Evolutionary conservation across 1,139 yeast genomes (phyloP).

Genomic region (Taphrina flavorubra): DNA sequence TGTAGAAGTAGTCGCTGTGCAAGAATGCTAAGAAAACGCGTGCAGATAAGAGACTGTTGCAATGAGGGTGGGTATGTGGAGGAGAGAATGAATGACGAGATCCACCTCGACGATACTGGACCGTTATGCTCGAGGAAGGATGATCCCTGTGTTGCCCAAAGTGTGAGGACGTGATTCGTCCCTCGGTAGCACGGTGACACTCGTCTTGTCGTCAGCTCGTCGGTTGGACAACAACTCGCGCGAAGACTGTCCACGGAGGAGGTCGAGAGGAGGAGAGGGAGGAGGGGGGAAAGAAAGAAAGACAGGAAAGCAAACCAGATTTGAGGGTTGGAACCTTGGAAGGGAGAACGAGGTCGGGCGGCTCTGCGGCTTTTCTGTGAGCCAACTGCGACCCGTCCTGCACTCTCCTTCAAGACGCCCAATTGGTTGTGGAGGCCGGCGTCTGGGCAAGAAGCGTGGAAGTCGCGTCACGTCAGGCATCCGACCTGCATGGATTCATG

Average conservation of each 20-base stretch:
- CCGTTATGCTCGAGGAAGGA: not conserved
- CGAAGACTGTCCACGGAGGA: slow-evolving; percentile 10
- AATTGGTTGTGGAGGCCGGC: too few relatives aligned
- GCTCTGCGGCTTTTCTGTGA: too few relatives aligned
- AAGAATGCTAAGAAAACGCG: slow-evolving; percentile 17
- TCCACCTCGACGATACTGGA: slow-evolving; percentile 5
- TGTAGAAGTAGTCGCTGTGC: not conserved
- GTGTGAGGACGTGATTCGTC: not conserved
- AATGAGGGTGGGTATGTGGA: slow-evolving; percentile 12
- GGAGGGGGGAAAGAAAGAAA: not conserved
- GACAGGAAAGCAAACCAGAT: not conserved
- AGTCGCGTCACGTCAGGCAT: too few relatives aligned
- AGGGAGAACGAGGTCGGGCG: not conserved
- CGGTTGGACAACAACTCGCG: not conserved
- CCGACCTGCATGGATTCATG: not conserved
- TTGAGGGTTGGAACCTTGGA: not conserved
- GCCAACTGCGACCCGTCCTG: too few relatives aligned
- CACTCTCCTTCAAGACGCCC: too few relatives aligned
- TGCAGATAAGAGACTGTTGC: slow-evolving; percentile 19
- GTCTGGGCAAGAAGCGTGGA: too few relatives aligned
- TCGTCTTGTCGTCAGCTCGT: not conserved
- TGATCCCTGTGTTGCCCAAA: not conserved
- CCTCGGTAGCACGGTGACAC: not conserved
- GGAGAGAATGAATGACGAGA: slow-evolving; percentile 19
- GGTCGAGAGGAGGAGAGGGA: slow-evolving; percentile 6